phyloP scores from a whole-genome alignment of 2,329 filamentous ascomycete species.

The Cladosporium oxysporum region DNA sequence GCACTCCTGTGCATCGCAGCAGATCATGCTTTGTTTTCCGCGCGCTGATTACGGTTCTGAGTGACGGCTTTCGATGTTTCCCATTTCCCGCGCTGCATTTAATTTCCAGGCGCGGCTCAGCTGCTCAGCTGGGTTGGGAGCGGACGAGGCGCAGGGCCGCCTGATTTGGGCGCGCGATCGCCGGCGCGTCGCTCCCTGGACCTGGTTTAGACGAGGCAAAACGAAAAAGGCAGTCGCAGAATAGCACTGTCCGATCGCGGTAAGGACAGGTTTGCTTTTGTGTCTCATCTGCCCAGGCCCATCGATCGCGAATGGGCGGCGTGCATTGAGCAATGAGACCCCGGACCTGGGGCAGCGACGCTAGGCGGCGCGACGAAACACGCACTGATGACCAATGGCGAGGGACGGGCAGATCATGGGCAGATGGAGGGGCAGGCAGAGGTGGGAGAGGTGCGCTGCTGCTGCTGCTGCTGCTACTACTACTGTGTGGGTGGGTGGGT shows the following conservation, averaged over 20 bases:
- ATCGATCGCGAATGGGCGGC: conserved; percentile 2
- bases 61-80: neutral
- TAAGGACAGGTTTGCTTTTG: neutral
- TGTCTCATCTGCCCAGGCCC: conserved; percentile 13
- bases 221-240: conserved; percentile 9
- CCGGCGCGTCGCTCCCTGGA: conserved; percentile 8
- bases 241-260: conserved; percentile 8
- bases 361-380: conserved; percentile 19
- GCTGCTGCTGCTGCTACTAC: neutral
- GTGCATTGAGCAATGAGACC: conserved; percentile 13
- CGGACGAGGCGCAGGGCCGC: conserved; percentile 12
- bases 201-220: conserved; percentile 1
- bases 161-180: conserved; percentile 15
- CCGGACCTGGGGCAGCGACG: conserved; percentile 16
- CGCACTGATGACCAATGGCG: conserved; percentile 13
- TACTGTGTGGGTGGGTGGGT: neutral
- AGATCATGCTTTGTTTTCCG: neutral
- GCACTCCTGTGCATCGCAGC: conserved; percentile 2
- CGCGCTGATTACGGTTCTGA: conserved; percentile 3
- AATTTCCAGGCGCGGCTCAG: conserved; percentile 3
- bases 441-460: neutral
- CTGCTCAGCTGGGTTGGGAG: conserved; percentile 14
- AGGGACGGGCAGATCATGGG: conserved; percentile 6
- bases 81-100: conserved; percentile 1
- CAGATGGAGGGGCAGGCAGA: conserved; percentile 1